Percentiles rank a stretch among this genome's conserved stretches.
phyloP scores from a whole-genome alignment of 2,329 filamentous ascomycete genomes.

The Beauveria sp. region DNA sequence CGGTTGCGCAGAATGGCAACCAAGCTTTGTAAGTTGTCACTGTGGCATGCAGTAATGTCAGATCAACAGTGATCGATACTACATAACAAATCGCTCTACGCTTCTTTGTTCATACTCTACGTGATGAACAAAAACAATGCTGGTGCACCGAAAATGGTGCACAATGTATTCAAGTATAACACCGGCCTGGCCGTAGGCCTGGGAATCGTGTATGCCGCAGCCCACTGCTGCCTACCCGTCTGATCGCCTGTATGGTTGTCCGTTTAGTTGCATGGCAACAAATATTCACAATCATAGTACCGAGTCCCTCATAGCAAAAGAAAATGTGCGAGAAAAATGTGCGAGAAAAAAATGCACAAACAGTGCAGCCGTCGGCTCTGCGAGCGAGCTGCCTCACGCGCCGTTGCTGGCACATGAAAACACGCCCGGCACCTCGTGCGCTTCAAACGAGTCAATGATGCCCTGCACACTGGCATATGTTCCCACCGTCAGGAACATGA shows the following conservation, averaged over 20 bases:
- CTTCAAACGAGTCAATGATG: slow-evolving; percentile 65
- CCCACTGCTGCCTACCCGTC: slow-evolving; percentile 7
- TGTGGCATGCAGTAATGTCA: too few relatives aligned
- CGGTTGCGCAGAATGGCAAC: background rate
- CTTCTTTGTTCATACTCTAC: background rate
- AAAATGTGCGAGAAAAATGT: background rate
- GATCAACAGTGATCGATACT: background rate
- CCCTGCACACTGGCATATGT: slow-evolving; percentile 73
- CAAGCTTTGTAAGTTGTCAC: background rate
- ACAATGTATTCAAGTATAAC: background rate
- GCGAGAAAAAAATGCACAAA: background rate
- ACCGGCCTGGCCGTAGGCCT: background rate
- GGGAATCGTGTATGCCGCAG: slow-evolving; percentile 5
- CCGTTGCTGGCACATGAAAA: slow-evolving; percentile 70
- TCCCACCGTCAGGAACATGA: slow-evolving; percentile 75
- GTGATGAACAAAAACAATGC: background rate
- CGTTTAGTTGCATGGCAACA: background rate
- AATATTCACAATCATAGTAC: background rate
- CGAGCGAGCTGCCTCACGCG: slow-evolving; percentile 31
- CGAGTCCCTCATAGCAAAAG: background rate
- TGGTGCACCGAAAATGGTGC: background rate
- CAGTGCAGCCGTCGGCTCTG: background rate
- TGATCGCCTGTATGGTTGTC: background rate
- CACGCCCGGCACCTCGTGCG: slow-evolving; percentile 57
- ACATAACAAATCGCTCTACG: background rate